A percentile compares a stretch with the other conserved stretches of the same genome.
Evolutionary conservation across 2,329 filamentous ascomycete genomes (phyloP).

Genomic region (Botrytis cinerea): DNA sequence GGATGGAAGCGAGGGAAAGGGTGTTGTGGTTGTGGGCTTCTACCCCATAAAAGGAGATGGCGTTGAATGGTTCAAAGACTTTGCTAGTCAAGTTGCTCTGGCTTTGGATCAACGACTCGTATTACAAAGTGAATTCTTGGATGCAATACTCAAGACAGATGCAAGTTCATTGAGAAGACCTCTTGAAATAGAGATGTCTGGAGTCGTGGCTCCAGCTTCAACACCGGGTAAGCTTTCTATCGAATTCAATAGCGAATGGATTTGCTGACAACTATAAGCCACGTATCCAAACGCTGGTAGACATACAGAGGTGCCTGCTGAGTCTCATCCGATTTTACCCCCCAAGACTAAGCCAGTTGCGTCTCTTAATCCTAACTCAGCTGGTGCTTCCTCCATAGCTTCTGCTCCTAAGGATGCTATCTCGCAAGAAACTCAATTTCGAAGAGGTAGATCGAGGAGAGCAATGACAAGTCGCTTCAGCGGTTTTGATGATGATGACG

Average conservation of each 20-base stretch:
- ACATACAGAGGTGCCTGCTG: neutral
- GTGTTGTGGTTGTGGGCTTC: constrained; percentile 78
- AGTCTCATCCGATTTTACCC: neutral
- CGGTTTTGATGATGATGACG: constrained; percentile 69
- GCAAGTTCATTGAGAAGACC: constrained; percentile 69
- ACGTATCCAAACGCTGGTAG: constrained; percentile 24
- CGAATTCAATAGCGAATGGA: neutral
- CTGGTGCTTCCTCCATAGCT: constrained; percentile 26
- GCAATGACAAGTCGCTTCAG: constrained; percentile 64
- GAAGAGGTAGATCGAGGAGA: constrained; percentile 44
- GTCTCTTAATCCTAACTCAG: constrained; percentile 16
- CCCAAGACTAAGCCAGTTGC: constrained; percentile 17
- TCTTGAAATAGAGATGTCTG: constrained; percentile 55
- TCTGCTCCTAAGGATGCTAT: constrained; percentile 21
- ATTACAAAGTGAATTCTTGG: constrained; percentile 87
- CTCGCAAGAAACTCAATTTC: constrained; percentile 14
- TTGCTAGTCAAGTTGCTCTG: constrained; percentile 69
- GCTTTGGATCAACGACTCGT: constrained; percentile 79
- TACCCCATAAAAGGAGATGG: constrained; percentile 57
- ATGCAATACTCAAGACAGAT: constrained; percentile 83
- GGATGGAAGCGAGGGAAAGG: constrained; percentile 63
- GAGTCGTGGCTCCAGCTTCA: constrained; percentile 35
- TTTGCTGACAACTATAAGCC: constrained; percentile 24
- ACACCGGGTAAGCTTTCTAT: constrained; percentile 34
- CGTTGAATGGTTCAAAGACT: constrained; percentile 66